Base-by-base conservation (phyloP, 192 early-diverging fungal genomes). In the Podochytrium sp. region DNA sequence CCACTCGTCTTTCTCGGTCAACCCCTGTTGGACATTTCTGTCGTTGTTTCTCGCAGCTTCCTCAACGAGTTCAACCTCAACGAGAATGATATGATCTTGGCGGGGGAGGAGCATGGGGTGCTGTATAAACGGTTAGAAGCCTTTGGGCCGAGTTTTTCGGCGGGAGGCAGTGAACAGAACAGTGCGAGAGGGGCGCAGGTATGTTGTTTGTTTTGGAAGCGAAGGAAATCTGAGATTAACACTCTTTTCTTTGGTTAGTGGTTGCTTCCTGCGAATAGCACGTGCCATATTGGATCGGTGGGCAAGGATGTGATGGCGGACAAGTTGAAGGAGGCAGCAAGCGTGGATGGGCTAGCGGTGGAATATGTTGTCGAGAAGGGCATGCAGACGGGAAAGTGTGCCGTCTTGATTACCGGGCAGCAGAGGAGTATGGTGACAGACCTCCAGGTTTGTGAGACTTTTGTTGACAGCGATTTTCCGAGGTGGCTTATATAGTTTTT, bases 11-110 rank as follows among this genome's bases (percentile, higher is more conserved):
- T 87, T 68, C 86, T 94, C 82, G 94, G 91, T 79, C 95, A 96
- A 84, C 94, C 94, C 51, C 85, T 96, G 75, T 89, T 96, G 66
- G 94, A 96, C 84, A 96, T 96, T 71, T 93, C 90, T 53, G 89
- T 89, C 62, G 79, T 86, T 27, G 90, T 86, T 16, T 76, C 82
- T 62, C 84, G 85, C 37, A 84, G 79, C 0, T 82, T 95, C 38
- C 80, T 96, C 59, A 78, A 81, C 27, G 90, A 92, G 85, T 94
- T 88, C 41, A 30, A 32, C 32, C 85, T 96, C 65, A 89, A 93
- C 77, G 90, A 91, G 38, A 93, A 96, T 84, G 88, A 91, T 78
- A 89, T 92, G 50, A 95, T 96, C 55, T 85, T 96, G 69, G 94
- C 93, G 32, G 87, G 85, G 38, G 87, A 84, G 37, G 82, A 88